Conservation (phyloP, 306 rosid species). For the Citrullus mucosospermus region DNA sequence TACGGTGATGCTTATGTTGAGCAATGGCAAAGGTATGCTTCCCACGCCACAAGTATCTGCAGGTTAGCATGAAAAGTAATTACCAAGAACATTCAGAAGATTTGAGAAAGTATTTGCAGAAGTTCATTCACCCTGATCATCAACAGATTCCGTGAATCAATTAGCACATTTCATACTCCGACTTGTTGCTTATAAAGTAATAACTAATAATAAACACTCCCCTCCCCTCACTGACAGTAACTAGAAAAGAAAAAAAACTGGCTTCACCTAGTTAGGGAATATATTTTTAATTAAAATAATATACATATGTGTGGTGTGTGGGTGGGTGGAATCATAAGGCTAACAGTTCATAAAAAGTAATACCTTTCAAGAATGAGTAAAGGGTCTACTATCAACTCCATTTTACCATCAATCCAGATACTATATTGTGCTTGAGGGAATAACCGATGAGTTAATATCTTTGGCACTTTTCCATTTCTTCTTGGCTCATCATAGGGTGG, state of each 20-base stretch:
- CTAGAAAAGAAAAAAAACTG: background rate
- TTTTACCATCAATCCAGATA: constrained; percentile 98
- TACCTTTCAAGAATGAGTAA: constrained; percentile 88
- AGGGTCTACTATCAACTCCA: constrained; percentile 95
- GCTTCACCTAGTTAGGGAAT: background rate
- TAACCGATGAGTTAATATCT: constrained; percentile 77
- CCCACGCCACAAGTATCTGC: constrained; percentile 89
- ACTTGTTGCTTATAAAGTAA: background rate
- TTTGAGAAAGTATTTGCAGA: background rate
- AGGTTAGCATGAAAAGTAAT: background rate
- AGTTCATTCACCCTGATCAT: background rate
- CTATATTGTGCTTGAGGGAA: constrained; percentile 88
- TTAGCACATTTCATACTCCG: background rate
- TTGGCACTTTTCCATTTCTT: constrained; percentile 93
- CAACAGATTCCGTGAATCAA: background rate
- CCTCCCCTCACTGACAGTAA: background rate
- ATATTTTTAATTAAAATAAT: background rate
- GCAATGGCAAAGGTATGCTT: constrained; percentile 87
- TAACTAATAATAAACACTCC: background rate
- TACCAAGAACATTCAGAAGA: background rate
- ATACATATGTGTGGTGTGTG: background rate
- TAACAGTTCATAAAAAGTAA: background rate
- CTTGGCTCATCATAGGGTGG: constrained; percentile 98
- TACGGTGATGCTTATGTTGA: constrained; percentile 91
- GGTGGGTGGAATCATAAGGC: background rate